phyloP scores from a whole-genome alignment of 1,284 basidiomycete genomes.

The Tylopilus sp. region DNA sequence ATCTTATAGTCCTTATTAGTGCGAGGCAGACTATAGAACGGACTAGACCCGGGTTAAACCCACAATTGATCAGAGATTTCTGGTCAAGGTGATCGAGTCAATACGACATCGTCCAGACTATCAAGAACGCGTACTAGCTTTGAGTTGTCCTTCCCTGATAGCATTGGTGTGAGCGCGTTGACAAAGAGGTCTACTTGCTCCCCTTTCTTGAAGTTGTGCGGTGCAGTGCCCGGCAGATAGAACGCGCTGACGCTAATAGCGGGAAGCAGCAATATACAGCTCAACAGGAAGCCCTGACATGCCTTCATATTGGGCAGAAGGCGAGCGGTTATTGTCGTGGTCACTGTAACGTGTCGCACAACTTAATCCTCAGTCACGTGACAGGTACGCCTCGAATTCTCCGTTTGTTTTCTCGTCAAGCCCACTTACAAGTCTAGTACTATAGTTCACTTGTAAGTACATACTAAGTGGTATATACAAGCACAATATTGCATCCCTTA shows the following conservation, averaged over 20 bases:
- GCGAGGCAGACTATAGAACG: neutral
- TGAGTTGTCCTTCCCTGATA: conserved; percentile 61
- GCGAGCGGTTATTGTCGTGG: conserved; percentile 1
- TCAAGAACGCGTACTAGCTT: conserved; percentile 60
- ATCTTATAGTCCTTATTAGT: conserved; percentile 40
- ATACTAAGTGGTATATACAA: conserved; percentile 1
- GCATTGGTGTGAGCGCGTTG: conserved; percentile 84
- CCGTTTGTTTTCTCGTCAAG: no score
- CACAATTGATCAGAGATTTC: conserved; percentile 83
- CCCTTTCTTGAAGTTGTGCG: conserved; percentile 66
- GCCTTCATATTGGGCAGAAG: conserved; percentile 21
- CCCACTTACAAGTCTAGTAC: no score
- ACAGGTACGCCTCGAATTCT: no score
- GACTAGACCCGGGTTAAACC: conserved; percentile 21
- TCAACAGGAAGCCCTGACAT: conserved; percentile 11
- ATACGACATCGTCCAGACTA: conserved; percentile 5
- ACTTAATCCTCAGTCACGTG: conserved; percentile 12
- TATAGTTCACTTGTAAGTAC: neutral
- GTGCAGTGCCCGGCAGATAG: conserved; percentile 75
- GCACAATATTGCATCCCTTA: neutral
- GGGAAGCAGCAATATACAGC: conserved; percentile 20
- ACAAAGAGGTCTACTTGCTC: conserved; percentile 77
- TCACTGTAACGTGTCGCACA: conserved; percentile 7
- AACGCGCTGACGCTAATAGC: conserved; percentile 42
- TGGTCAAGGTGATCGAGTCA: conserved; percentile 29